Base-by-base conservation (phyloP, 352 stramenopile genomes). In the Globisporangium spinosum region DNA sequence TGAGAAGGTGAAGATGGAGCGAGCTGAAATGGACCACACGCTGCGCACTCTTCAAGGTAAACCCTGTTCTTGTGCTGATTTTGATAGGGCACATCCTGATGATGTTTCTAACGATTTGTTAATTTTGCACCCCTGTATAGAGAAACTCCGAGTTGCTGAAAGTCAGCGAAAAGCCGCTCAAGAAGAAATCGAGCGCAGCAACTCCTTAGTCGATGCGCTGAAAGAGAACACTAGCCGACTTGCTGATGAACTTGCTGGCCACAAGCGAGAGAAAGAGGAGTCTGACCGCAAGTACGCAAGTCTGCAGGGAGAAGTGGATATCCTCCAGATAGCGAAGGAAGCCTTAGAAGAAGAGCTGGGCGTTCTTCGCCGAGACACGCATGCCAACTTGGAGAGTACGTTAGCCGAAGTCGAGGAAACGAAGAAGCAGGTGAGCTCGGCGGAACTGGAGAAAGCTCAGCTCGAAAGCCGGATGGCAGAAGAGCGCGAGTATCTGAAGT, bases 401-500 rank as follows among this genome's bases (percentile, higher is more conserved):
- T 29, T 88, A 0, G 62, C 61, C 1, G 66, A 77, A 54, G 69
- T 65, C 8, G 69, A 69, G 17, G 51, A 45, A 35, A 40, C 32
- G 3, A 63, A 69, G 43, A 56, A 58, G 27, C 59, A 75, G 32
- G 59, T 69, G 27, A 45, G 54, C 9, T 35, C 54, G 10, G 62
- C 58, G 2, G 59, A 63, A n/a, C 45, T 60, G 7, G 72, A 70
- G 54, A 66, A 66, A n/a, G 32, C 22, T 17, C 73, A 79, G 45
- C 55, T 79, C 6, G 69, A 75, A 23, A 76, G 69, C 32, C 73
- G 78, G 47, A 72, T 77, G 32, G 70, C 65, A 10, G 79, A 92
- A 60, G 83, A 94, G 67, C 80, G 81, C 45, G 76, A 78, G 51
- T 93, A 91, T 62, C 83, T 87, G 68, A 78, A 83, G 27, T 78